Base-by-base conservation (phyloP, 2,329 filamentous ascomycete genomes). In the Apiospora marii region DNA sequence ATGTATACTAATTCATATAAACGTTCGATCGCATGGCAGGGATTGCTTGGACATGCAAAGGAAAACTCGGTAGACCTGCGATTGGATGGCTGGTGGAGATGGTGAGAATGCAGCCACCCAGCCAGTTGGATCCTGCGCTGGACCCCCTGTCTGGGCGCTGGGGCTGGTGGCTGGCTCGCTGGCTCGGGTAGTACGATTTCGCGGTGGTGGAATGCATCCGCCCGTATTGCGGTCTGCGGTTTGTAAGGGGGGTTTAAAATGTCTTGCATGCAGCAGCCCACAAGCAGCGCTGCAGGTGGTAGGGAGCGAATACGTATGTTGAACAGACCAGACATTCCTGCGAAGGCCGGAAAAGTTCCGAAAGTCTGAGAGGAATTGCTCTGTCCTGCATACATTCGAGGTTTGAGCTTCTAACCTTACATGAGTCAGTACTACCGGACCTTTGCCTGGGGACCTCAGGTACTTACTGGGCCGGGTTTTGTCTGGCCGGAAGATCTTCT, bases 61-160 rank as follows among this genome's bases (percentile, higher is more conserved):
- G 58, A n/a, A 41, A 64, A 64, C 58, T 41, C 58, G 58, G 58
- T 64, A 64, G 58, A n/a, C 58, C 58, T 41, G 34, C 58, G 58
- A 64, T 64, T 64, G 58, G 58, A 41, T 64, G 58, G 58, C 58
- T 1, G 12, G 58, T 64, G 58, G 58, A 64, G 58, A 24, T 41
- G n/a, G 19, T 8, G 58, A 30, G 13, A 19, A 41, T 64, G 58
- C 58, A 64, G 22, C 34, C 58, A 64, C 22, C 34, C 51, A 34
- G 27, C 51, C 51, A 58, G 27, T 58, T 22, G 51, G n/a, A 51
- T 51, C 49, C 48, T n/a, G n/a, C 22, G 22, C 22, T n/a, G 22
- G 22, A 10, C 37, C 37, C 37, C 37, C 37, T 41, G 37, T 30
- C 27, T 30, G 27, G 27, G 27, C 37, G 37, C 37, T 41, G 37